Evolutionary conservation across 2,329 filamentous ascomycete genomes (phyloP), one percentile per base, ranked within the genome.

Genomic region (Nothopassalora personata): DNA sequence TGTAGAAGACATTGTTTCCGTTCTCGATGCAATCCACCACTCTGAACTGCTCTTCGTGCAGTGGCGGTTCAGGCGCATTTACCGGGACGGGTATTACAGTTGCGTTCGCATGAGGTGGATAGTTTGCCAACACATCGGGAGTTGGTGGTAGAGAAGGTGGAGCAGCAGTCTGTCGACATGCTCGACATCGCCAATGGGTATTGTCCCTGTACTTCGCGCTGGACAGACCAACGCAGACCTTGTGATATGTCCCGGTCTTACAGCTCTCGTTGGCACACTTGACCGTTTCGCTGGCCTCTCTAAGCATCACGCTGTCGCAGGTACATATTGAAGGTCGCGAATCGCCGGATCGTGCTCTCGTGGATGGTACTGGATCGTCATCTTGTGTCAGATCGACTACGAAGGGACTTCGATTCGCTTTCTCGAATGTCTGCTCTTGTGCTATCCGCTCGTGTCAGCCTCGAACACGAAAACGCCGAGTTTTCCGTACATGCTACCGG

Each of bases 1-100:
- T 87, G 64, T 82, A 87, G 66, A 87, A 88, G 8, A 87, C 80
- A 57, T 87, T 87, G 1, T 67, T 61, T 0, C 83, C 80, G n/a
- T 82, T 77, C 5, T 64, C 55, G 51, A 60, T 46, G 33, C 57
- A 47, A 43, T 65, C 61, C 1, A 64, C 61, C 15, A 64, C 61
- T 23, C 60, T 52, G 39, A 64, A 61, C 19, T 46, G 23, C 18
- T 53, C 47, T 47, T 55, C 53, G 27, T 50, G 34, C 4, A 45
- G 46, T 3, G 54, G 36, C 18, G 52, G 54, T 23, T 56, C 39
- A 1, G 50, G 49, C 11, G 50, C 30, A n/a, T 53, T n/a, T 6
- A 50, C 18, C 4, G 46, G 53, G n/a, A 48, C 31, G 7, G 53
- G n/a, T 31, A 49, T 45, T 3, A 23, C 11, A 28, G 23, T 23